phyloP scores from a whole-genome alignment of 148 eudicot species.

The Camellia japonica region DNA sequence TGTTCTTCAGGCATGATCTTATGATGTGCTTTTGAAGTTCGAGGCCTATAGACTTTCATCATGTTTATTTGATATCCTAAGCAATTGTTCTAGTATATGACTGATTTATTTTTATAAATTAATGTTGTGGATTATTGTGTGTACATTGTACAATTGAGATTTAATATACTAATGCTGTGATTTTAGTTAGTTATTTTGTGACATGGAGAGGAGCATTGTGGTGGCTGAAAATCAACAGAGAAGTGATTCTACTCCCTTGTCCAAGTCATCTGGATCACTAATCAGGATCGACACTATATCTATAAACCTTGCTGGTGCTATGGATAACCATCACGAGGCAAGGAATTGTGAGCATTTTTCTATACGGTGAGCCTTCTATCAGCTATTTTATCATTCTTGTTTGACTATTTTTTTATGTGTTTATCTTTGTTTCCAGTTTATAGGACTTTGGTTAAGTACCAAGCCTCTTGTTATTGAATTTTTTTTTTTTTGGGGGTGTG shows the following conservation, averaged over 20 bases:
- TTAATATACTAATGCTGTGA: not conserved
- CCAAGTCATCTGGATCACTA: conserved; percentile 29
- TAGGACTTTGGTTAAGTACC: not conserved
- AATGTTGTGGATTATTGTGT: not conserved
- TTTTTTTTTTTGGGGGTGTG: not conserved
- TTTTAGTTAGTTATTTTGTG: conserved; percentile 6
- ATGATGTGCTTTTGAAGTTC: not conserved
- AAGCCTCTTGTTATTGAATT: not conserved
- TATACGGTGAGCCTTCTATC: conserved; percentile 35
- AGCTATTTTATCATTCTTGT: not conserved
- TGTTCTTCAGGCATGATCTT: not conserved
- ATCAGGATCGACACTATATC: conserved; percentile 29
- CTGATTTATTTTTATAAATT: not conserved
- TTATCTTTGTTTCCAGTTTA: not conserved
- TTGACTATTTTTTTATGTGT: not conserved
- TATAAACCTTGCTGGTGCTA: conserved; percentile 23
- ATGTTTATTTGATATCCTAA: not conserved
- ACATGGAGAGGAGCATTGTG: conserved; percentile 28
- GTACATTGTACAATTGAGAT: not conserved
- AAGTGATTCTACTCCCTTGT: conserved; percentile 25
- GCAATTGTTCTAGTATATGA: conserved; percentile 7
- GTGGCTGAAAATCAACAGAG: conserved; percentile 23
- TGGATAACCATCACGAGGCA: conserved; percentile 14
- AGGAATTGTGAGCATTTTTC: conserved; percentile 47
- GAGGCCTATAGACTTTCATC: not conserved